Base-by-base conservation (phyloP, 768 basidiomycete genomes). In the Boletus tomentosulus region DNA sequence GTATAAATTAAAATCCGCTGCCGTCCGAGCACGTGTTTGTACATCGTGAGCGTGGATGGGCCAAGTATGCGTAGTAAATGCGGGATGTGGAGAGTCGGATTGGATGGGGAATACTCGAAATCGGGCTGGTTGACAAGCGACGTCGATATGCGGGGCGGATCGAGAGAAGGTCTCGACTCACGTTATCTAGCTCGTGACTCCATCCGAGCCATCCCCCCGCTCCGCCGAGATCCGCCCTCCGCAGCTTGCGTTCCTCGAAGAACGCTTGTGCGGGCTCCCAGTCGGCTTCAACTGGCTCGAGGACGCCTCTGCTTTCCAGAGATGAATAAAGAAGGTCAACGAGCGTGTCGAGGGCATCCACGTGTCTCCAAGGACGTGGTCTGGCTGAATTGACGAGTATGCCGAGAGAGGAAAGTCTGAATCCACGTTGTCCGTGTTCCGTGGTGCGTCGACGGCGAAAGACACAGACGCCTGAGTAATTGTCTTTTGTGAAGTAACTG, bases 1-100 rank as follows among this genome's bases (percentile, higher is more conserved):
- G 90, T 89, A 64, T 88, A 89, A 33, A 93, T 85, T 35, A 93
- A 73, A n/a, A 92, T 80, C 15, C 91, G 76, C 49, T 77, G 81
- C 6, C 90, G 79, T 0, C 84, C 85, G 5, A 92, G 75, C 15
- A 89, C 80, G 60, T 91, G 82, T 62, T 91, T 91, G 72, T 89
- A 89, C 3, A 92, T 68, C 0, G 88, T 92, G 34, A 92, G 70
- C 0, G 82, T 81, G 1, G 89, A 88, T 0, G 89, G 88, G 0
- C 91, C 91, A 25, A 93, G 75, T 49, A 91, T 83, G 28, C 85
- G 83, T 28, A 92, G 71, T 22, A 92, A 72, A 54, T 89, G 86
- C 0, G 90, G 79, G 38, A 93, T 81, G 57, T 89, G 87, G 3
- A 86, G 69, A 5, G 84, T 82, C 6, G 88, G 89, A 56, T 78